phyloP scores from a whole-genome alignment of 2,329 filamentous ascomycete genomes.

The Monosporascus sp. region DNA sequence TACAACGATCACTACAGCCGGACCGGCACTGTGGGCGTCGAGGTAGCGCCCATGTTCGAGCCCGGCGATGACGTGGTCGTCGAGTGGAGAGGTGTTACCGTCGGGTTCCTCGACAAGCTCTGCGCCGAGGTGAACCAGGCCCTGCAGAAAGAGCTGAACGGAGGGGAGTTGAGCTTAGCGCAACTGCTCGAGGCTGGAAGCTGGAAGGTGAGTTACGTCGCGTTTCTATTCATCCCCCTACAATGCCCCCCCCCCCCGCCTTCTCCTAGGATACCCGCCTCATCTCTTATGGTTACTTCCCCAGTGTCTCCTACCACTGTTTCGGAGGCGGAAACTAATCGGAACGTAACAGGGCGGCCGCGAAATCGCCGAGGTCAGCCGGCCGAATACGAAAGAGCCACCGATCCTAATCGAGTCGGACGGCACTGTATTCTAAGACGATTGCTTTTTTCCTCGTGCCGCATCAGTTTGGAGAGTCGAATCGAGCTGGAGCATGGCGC shows the following conservation, averaged over 20 bases:
- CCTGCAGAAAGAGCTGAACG: constrained; percentile 59
- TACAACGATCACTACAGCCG: constrained; percentile 67
- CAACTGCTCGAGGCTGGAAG: constrained; percentile 94
- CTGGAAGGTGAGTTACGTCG: constrained; percentile 66
- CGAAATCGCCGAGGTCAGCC: constrained; percentile 90
- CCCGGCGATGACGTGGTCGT: constrained; percentile 74
- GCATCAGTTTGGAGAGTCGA: background rate
- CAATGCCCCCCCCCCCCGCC: no score
- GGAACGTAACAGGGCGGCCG: constrained; percentile 64
- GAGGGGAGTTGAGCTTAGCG: constrained; percentile 68
- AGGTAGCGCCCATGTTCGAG: constrained; percentile 65
- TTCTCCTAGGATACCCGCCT: no score
- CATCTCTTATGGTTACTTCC: no score
- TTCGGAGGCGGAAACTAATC: background rate
- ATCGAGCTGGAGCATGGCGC: no score
- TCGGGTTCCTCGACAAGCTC: constrained; percentile 69
- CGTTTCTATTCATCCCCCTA: background rate
- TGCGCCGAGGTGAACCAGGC: constrained; percentile 60
- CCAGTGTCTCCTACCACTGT: no score
- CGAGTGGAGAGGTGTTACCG: constrained; percentile 71
- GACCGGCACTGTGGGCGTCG: constrained; percentile 55
- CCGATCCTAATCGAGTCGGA: constrained; percentile 96
- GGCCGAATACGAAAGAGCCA: constrained; percentile 93
- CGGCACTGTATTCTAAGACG: constrained; percentile 77
- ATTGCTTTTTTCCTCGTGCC: constrained; percentile 1